A percentile compares a stretch with the other conserved stretches of the same genome.
phyloP scores from a whole-genome alignment of 345 rosid genomes.

The Citrus medica region DNA sequence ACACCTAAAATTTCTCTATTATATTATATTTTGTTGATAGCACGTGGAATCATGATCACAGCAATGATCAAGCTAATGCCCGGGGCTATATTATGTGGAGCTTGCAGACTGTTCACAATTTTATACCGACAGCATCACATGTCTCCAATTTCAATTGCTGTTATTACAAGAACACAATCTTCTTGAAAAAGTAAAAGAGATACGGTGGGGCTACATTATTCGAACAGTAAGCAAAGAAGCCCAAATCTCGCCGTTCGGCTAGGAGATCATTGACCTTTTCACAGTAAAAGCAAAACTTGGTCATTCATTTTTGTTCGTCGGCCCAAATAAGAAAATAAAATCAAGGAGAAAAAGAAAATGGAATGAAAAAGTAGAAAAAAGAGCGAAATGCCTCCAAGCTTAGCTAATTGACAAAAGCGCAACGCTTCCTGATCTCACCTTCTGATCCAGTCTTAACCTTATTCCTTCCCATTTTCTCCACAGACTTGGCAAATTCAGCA shows the following conservation, averaged over 20 bases:
- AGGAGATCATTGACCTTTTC: background rate
- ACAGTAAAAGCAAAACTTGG: background rate
- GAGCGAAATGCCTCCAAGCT: background rate
- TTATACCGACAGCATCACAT: background rate
- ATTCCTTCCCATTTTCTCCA: conserved; percentile 78
- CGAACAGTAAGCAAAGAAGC: background rate
- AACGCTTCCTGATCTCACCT: conserved; percentile 71
- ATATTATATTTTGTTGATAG: too few relatives aligned
- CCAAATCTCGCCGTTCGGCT: background rate
- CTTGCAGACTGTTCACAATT: background rate
- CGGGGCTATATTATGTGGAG: too few relatives aligned
- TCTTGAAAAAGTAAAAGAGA: background rate
- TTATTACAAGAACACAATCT: background rate
- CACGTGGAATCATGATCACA: background rate
- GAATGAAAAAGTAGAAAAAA: background rate
- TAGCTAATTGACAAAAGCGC: conserved; percentile 59
- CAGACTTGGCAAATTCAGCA: conserved; percentile 54
- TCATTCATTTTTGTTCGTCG: background rate
- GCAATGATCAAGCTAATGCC: background rate
- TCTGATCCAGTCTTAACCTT: conserved; percentile 62
- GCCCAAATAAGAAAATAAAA: background rate
- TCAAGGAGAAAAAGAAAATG: background rate
- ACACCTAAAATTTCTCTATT: too few relatives aligned
- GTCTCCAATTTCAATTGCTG: background rate
- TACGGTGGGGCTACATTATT: background rate